Evolutionary conservation across 805 yeast species (phyloP).

Genomic region (Wickerhamiella spandovensis): DNA sequence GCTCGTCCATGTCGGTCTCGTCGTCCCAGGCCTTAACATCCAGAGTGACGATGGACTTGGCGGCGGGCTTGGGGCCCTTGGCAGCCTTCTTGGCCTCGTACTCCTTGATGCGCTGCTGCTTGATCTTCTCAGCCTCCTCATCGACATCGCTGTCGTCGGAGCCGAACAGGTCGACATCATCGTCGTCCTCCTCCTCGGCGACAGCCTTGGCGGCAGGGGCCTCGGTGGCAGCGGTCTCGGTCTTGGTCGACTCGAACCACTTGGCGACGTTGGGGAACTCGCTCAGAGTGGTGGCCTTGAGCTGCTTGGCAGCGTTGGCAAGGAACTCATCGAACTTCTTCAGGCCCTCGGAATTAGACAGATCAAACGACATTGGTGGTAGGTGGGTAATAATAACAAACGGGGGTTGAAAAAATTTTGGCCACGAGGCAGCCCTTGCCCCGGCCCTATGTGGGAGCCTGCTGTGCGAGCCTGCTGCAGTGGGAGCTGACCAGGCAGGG

Average conservation of each 20-base stretch:
- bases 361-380: constrained; percentile 30
- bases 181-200: constrained; percentile 73
- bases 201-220: constrained; percentile 48
- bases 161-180: constrained; percentile 87
- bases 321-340: constrained; percentile 69
- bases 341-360: constrained; percentile 34
- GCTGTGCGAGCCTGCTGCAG: too few relatives aligned
- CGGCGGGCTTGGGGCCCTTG: constrained; percentile 96
- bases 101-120: constrained; percentile 95
- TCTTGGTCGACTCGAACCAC: constrained; percentile 52
- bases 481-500: too few relatives aligned
- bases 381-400: not conserved
- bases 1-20: constrained; percentile 87
- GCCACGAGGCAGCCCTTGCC: not conserved
- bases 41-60: constrained; percentile 91
- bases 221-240: constrained; percentile 39
- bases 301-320: constrained; percentile 94
- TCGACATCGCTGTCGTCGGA: constrained; percentile 91
- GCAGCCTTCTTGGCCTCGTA: constrained; percentile 96
- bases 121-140: constrained; percentile 92
- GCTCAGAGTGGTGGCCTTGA: constrained; percentile 36
- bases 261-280: constrained; percentile 92
- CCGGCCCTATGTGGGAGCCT: not conserved
- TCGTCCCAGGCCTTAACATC: constrained; percentile 99
- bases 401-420: not conserved